These are phyloP conservation scores for Bacidia rubella DNA, from an alignment of 495 filamentous ascomycete species.

Conservation along the genomic window DNA sequence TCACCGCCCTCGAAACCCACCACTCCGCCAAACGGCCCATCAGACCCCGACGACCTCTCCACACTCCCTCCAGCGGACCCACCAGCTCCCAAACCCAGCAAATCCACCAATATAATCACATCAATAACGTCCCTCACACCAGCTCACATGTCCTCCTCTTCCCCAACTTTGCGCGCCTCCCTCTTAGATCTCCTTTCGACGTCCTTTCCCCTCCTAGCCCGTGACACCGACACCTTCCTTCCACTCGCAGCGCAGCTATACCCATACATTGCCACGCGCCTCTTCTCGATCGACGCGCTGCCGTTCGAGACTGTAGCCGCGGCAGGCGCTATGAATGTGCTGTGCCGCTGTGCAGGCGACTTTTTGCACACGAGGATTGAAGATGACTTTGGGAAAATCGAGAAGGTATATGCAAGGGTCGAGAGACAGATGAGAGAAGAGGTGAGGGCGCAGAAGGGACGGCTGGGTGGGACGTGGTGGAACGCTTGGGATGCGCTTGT, in stretches of 20 bases:
- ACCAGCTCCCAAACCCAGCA: slow-evolving; percentile 35
- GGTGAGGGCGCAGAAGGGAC: slow-evolving; percentile 20
- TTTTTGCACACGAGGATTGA: slow-evolving; percentile 64
- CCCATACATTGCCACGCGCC: slow-evolving; percentile 57
- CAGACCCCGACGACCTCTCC: slow-evolving; percentile 4
- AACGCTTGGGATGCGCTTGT: slow-evolving; percentile 46
- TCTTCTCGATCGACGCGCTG: slow-evolving; percentile 30
- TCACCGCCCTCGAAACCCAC: background rate
- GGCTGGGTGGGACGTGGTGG: slow-evolving; percentile 26
- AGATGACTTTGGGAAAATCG: slow-evolving; percentile 49
- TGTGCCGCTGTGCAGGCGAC: slow-evolving; percentile 52
- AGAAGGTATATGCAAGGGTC: slow-evolving; percentile 30
- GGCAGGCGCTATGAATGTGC: slow-evolving; percentile 15
- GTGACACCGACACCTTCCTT: slow-evolving; percentile 67
- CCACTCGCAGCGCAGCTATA: slow-evolving; percentile 82
- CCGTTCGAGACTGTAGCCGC: slow-evolving; percentile 6
- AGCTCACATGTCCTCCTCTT: slow-evolving; percentile 74
- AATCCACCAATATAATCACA: slow-evolving; percentile 46
- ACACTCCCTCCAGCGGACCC: slow-evolving; percentile 19
- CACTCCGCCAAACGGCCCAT: slow-evolving; percentile 2
- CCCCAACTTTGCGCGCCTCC: slow-evolving; percentile 60
- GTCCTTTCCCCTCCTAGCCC: slow-evolving; percentile 51
- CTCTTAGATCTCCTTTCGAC: slow-evolving; percentile 62
- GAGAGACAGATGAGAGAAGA: slow-evolving; percentile 10
- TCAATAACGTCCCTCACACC: slow-evolving; percentile 58